A percentile compares a stretch with the other conserved stretches of the same genome.
These are phyloP conservation scores for Dentipellis sp. DNA, from an alignment of 768 basidiomycete genomes.

Conservation along the genomic window DNA sequence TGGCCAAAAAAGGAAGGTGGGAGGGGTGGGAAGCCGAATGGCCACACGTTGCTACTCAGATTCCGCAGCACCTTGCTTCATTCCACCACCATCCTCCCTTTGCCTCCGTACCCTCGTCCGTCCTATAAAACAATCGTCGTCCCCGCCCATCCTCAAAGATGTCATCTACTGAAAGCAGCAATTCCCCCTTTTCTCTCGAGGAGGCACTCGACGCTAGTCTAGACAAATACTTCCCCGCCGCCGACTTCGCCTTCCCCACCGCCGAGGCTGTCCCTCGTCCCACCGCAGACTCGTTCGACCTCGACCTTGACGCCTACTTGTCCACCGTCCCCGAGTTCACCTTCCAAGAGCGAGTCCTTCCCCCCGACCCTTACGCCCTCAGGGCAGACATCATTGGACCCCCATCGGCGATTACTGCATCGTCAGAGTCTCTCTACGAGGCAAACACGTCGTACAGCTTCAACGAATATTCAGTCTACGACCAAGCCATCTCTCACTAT, in stretches of 20 bases:
- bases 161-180: not conserved
- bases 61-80: slow-evolving; percentile 10
- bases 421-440: slow-evolving; percentile 70
- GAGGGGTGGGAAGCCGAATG: not conserved
- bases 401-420: slow-evolving; percentile 70
- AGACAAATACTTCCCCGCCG: not conserved
- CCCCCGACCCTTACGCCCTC: slow-evolving; percentile 6
- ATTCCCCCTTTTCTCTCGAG: not conserved
- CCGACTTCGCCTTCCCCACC: not conserved
- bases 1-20: too few relatives aligned
- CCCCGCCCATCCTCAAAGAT: not conserved
- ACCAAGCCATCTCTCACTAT: slow-evolving; percentile 38
- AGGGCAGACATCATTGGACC: slow-evolving; percentile 37
- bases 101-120: not conserved
- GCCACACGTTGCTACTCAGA: not conserved
- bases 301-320: slow-evolving; percentile 67
- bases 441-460: slow-evolving; percentile 41
- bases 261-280: slow-evolving; percentile 30
- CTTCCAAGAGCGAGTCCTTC: slow-evolving; percentile 33
- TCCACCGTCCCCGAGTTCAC: slow-evolving; percentile 41
- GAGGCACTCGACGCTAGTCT: not conserved
- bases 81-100: slow-evolving; percentile 1
- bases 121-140: not conserved
- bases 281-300: slow-evolving; percentile 76
- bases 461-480: slow-evolving; percentile 15